Base-by-base conservation (phyloP, 1,284 basidiomycete species). In the Cryptococcus sp. region DNA sequence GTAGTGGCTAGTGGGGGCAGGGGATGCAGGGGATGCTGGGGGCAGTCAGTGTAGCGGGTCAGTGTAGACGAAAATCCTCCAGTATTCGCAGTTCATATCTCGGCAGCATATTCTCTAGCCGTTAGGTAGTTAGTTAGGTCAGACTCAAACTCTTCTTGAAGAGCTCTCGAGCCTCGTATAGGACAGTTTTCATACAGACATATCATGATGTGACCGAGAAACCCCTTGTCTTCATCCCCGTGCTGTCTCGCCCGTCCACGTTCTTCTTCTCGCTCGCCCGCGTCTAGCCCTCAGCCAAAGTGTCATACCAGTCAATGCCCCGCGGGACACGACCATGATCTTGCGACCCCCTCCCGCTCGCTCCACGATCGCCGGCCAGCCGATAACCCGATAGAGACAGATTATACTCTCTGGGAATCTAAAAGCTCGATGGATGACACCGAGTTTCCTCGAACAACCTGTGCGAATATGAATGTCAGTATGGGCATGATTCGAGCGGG, bases 401-500 rank as follows among this genome's bases (percentile, higher is more conserved):
- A 33, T 36, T 67, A 71, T 20, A 68, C 65, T 49, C 69, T 63
- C 70, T 73, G 73, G 53, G 63, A 66, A 67, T 78, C 75, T 48
- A 78, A 59, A 28, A 78, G 61, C 52, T 78, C 76, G 68, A 78
- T 76, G 24, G 89, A 91, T 46, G 90, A 90, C 50, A 95, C 90
- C 62, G 90, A 94, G 80, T 93, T 95, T 56, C 92, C 92, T 56
- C 92, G 88, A 68, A 95, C 90, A 64, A 95, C 91, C 92, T 95
- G 74, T 50, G 12, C 5, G 28, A 38, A 36, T n/a, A n/a, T 12
- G 13, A 15, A 39, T 40, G 50, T 53, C 48, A 55, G 49, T 18
- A 50, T 38, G 8, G 11, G 33, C 12, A 35, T 13, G 20, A n/a
- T 37, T 18, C 4, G 2, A 9, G n/a, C n/a, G 18, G 40, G 40